These are phyloP conservation scores for Allomyces macrogynus DNA, from an alignment of 192 early-diverging fungal species.

Conservation along the genomic window DNA sequence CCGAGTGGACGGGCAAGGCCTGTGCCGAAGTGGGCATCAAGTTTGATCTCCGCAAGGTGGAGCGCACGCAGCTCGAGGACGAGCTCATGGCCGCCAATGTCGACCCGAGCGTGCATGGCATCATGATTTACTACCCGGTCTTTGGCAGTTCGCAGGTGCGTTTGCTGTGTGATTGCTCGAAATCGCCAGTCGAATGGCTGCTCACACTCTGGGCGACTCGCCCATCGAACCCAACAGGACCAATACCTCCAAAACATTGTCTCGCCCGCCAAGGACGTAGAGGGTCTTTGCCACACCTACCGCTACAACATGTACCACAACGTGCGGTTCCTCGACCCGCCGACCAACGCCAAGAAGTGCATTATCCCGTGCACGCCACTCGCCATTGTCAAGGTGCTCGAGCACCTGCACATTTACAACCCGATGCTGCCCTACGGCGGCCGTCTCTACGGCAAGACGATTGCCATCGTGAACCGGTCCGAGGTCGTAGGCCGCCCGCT, in stretches of 20 bases:
- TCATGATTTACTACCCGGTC: no score
- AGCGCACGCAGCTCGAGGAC: conserved; percentile 64
- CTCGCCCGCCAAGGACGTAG: conserved; percentile 79
- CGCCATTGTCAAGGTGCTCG: conserved; percentile 86
- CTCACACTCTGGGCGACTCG: no score
- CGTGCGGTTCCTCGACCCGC: conserved; percentile 65
- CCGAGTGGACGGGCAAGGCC: conserved; percentile 86
- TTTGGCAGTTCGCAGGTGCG: no score
- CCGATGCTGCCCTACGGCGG: conserved; percentile 71
- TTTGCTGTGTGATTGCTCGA: no score
- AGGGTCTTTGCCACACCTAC: conserved; percentile 86
- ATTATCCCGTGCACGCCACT: conserved; percentile 97
- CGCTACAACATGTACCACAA: conserved; percentile 95
- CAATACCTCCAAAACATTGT: conserved; percentile 86
- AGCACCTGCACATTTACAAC: conserved; percentile 90
- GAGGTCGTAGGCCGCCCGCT: conserved; percentile 95
- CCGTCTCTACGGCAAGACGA: conserved; percentile 77
- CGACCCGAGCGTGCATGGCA: conserved; percentile 64
- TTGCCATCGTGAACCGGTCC: conserved; percentile 85
- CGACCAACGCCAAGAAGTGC: conserved; percentile 63
- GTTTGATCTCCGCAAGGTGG: conserved; percentile 74
- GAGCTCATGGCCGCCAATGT: conserved; percentile 72
- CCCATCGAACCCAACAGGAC: conserved; percentile 35
- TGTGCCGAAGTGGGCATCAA: conserved; percentile 71
- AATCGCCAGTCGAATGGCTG: no score